Evolutionary conservation across 2,329 filamentous ascomycete genomes (phyloP), one percentile per base, ranked within the genome.

Genomic region (Didymella pinodella): DNA sequence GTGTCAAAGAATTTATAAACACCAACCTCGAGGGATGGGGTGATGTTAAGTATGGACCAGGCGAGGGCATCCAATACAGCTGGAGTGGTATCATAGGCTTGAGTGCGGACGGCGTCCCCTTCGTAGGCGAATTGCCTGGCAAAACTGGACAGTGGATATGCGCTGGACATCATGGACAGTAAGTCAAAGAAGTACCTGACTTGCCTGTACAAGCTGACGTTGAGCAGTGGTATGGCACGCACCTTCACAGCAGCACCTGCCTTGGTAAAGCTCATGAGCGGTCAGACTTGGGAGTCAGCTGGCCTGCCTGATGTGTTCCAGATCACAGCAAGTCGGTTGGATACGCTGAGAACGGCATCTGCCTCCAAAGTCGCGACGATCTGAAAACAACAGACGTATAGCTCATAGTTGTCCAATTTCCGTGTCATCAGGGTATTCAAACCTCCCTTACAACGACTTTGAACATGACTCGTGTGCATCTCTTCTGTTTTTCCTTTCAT

Each of bases 111-210:
- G 68, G 68, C 18, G 69, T 71, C 12, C 69, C 68, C 0, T 71
- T 71, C 36, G 61, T 73, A 3, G 69, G 69, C 6, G 62, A 65
- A 18, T 2, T 71, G 5, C 68, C 68, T 32, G 68, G 54, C 4
- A 69, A 70, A 48, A 38, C 57, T 48, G 65, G 66, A 16, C 66
- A 72, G 53, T 72, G 65, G 64, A 66, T 72, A 2, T 71, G 68
- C 48, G 68, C 68, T 18, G 68, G 67, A 5, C 66, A 72, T 62
- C 70, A 72, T 61, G 68, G 70, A 57, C 66, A 69, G 69, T 70
- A 56, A 63, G 69, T 65, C 32, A 12, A 43, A 22, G 4, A 16
- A 16, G 12, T 3, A 28, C 14, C n/a, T 53, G n/a, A 26, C 28
- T 8, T 10, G 26, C 18, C 25, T 18, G 10, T 7, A 20, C 20